Evolutionary conservation across 2,329 filamentous ascomycete genomes (phyloP), one percentile per base, ranked within the genome.

Genomic region (Decorospora gaudefroyi): DNA sequence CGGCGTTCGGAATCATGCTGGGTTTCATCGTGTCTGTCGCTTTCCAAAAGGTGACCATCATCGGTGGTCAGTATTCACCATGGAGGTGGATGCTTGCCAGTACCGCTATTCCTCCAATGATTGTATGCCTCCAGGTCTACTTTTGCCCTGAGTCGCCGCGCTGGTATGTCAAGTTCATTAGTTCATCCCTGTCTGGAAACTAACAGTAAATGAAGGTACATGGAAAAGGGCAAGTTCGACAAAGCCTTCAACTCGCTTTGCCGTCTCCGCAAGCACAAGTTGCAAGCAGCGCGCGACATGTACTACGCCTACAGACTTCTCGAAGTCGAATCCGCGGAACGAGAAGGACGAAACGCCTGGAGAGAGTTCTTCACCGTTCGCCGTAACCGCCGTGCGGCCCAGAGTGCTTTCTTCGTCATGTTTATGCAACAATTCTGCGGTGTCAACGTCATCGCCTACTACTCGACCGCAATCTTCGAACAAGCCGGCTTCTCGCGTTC

Each of bases 241-340:
- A 61, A 61, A 16, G 65, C 65, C 5, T 68, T 67, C 40, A 4
- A 50, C 1, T 57, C 65, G 5, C 59, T 68, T 79, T 61, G 77
- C 76, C 5, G 81, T 77, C 32, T 86, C 65, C 75, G 79, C 3
- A 72, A 72, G 16, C 74, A 74, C 15, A 72, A 77, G 10, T 69
- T 83, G 12, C 77, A 81, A 47, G 80, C 78, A 2, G 78, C 78
- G 0, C 68, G 79, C 25, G 79, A 82, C 48, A 73, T 78, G 52
- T 83, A 80, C 69, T 81, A 82, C 56, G 67, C 65, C 2, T 62
- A 64, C 29, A 62, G 65, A 30, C 53, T 69, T 38, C 68, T 61
- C 48, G 66, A 63, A 54, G 68, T 62, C 35, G 72, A 66, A 57
- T 63, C 60, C 9, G 64, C 57, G 23, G 55, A 67, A 25, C 69